phyloP scores from a whole-genome alignment of 225 moss, liverwort and hornwort species.

The Lunularia cruciata region DNA sequence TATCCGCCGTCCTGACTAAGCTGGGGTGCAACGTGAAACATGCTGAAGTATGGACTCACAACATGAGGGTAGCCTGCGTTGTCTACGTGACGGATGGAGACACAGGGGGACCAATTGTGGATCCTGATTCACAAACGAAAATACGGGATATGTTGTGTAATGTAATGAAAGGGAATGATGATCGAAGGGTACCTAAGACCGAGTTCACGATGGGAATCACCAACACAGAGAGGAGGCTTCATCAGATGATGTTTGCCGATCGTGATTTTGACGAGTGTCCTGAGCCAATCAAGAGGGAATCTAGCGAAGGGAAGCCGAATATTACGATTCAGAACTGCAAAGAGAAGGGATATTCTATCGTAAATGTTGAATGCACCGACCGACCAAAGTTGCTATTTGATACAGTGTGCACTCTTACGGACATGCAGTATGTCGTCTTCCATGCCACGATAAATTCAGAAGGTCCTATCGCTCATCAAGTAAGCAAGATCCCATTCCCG shows the following conservation, averaged over 20 bases:
- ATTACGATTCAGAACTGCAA: constrained; percentile 35
- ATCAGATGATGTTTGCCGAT: constrained; percentile 51
- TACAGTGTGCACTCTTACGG: constrained; percentile 48
- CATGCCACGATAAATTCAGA: constrained; percentile 44
- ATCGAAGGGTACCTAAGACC: constrained; percentile 23
- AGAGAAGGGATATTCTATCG: constrained; percentile 47
- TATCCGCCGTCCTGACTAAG: constrained; percentile 69
- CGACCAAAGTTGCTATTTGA: constrained; percentile 51
- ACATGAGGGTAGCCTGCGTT: constrained; percentile 82
- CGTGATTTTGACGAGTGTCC: constrained; percentile 32
- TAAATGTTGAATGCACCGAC: constrained; percentile 45
- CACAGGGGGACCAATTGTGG: constrained; percentile 63
- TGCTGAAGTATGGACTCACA: constrained; percentile 94
- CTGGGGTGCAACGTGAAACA: constrained; percentile 80
- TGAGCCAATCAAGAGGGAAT: neutral
- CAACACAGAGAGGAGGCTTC: constrained; percentile 39
- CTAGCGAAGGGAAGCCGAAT: constrained; percentile 28
- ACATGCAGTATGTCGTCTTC: constrained; percentile 49
- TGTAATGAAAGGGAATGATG: constrained; percentile 42
- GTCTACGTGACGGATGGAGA: constrained; percentile 84
- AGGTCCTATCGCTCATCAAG: constrained; percentile 36
- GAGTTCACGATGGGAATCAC: constrained; percentile 33
- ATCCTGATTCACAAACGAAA: constrained; percentile 48
- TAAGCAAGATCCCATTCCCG: neutral
- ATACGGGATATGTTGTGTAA: constrained; percentile 37